Conservation (phyloP, 306 rosid species). For the Acacia confusa region DNA sequence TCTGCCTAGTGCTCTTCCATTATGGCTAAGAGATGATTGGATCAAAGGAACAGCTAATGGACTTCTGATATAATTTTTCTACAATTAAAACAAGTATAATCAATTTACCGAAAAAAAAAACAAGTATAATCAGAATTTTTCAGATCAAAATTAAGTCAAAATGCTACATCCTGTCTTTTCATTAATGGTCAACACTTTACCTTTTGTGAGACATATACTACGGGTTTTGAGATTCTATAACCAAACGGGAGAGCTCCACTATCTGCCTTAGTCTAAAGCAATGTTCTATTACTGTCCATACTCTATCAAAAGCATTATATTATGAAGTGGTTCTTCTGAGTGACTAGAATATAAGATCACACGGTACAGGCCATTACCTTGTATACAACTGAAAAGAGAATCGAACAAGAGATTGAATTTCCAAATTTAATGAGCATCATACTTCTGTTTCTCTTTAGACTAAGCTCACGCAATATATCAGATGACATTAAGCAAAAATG, state of each 20-base stretch:
- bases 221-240: conserved; percentile 18
- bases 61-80: conserved; percentile 27
- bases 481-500: not conserved
- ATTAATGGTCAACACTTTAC: conserved; percentile 29
- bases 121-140: not conserved
- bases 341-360: not conserved
- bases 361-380: conserved; percentile 31
- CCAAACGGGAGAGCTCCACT: conserved; percentile 21
- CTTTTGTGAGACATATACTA: conserved; percentile 25
- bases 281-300: not conserved
- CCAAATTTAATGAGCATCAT: conserved; percentile 18
- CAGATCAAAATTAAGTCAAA: not conserved
- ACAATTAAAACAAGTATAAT: conserved; percentile 3
- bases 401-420: conserved; percentile 8
- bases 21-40: conserved; percentile 37
- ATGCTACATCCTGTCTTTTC: conserved; percentile 28
- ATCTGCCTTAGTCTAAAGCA: conserved; percentile 22
- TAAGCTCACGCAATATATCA: not conserved
- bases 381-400: conserved; percentile 14
- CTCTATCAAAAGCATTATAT: not conserved
- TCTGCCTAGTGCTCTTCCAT: conserved; percentile 27
- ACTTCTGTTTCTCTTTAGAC: conserved; percentile 6
- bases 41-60: conserved; percentile 6
- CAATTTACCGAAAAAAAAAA: too few relatives aligned
- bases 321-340: not conserved